A percentile compares a stretch with the other conserved stretches of the same genome.
phyloP scores from a whole-genome alignment of 768 basidiomycete species.

The Nevesoporus exiguus region DNA sequence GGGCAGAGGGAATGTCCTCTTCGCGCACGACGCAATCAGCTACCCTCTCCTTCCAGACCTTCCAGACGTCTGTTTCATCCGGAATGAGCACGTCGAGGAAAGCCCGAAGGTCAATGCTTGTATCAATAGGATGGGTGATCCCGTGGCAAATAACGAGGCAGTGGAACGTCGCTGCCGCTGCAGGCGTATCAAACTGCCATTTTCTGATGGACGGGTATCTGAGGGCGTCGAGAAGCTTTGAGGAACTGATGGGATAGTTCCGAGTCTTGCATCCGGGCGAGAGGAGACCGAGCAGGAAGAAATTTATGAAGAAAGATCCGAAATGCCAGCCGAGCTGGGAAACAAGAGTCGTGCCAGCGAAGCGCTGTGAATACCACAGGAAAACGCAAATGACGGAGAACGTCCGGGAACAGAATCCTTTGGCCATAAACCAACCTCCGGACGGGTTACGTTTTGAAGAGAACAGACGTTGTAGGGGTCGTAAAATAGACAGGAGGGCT shows the following conservation, averaged over 20 bases:
- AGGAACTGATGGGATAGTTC: neutral
- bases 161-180: neutral
- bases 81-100: neutral
- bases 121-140: neutral
- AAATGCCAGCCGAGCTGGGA: no score
- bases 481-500: no score
- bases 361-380: no score
- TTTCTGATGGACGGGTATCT: neutral
- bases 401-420: no score
- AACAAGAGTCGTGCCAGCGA: no score
- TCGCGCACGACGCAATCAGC: constrained; percentile 1
- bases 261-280: neutral
- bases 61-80: neutral
- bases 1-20: neutral
- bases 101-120: no score
- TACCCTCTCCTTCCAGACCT: no score
- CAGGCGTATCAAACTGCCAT: neutral
- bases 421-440: no score
- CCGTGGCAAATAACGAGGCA: neutral
- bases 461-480: no score
- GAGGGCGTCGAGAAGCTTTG: neutral
- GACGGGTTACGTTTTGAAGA: no score
- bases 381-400: no score
- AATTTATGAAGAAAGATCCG: no score
- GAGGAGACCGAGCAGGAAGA: neutral